Base-by-base conservation (phyloP, 2,329 filamentous ascomycete genomes). In the Pseudopithomyces maydicus region DNA sequence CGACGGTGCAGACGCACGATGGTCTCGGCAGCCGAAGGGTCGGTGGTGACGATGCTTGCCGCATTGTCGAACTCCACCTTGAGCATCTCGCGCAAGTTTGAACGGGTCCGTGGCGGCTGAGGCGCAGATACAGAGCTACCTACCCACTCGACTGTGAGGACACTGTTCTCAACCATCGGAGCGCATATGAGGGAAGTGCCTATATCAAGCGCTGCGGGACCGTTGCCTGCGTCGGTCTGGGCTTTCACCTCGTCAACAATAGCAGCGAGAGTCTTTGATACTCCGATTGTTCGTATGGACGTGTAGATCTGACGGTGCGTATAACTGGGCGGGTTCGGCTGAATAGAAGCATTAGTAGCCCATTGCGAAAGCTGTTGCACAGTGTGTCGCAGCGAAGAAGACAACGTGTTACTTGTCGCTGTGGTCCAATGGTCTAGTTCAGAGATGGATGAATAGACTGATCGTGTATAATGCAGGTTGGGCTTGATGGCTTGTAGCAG, bases 301-400 rank as follows among this genome's bases (percentile, higher is more conserved):
- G 83, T 81, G 8, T 90, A 81, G 2, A 92, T 78, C 61, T 90
- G 88, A 4, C 88, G 85, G 69, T 92, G 89, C 0, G 88, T 90
- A 71, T 93, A 94, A 11, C 83, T 81, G 0, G 89, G 82, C 6
- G 84, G 83, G 1, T 80, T 79, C 52, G 82, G 80, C 58, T 78
- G 81, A 19, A 83, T 78, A 2, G 73, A 72, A n/a, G 78, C 77
- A 2, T 80, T 76, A 47, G 80, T 74, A 51, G 86, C 85, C 90
- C 90, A 94, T 47, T 86, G 81, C 1, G 88, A 81, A 4, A 93
- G 82, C 1, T 79, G 81, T 52, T 87, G 84, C 1, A 91, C 78
- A 0, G 85, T 87, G 52, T 85, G 82, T 41, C 85, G 84, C 35
- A 93, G 70, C 0, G 84, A 81, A 1, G 81, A 80, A 0, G 79